phyloP scores from a whole-genome alignment of 108 stramenopile genomes.

The Hondaea fermentalgiana region DNA sequence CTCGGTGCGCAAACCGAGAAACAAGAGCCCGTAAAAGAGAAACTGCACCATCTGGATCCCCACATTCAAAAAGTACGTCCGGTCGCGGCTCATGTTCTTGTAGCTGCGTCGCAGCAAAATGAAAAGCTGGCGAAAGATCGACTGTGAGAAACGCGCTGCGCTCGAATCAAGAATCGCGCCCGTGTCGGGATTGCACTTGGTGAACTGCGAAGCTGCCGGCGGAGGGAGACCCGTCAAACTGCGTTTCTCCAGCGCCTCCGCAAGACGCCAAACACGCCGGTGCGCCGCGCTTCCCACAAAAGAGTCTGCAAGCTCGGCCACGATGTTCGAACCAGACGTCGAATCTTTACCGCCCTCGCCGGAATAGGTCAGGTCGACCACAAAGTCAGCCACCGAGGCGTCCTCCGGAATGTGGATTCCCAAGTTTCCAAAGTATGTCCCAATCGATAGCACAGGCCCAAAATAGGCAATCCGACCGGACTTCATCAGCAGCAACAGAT shows the following conservation, averaged over 20 bases:
- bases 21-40: background rate
- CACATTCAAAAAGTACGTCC: background rate
- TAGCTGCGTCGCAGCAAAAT: background rate
- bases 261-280: background rate
- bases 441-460: constrained; percentile 19
- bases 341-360: background rate
- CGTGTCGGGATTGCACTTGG: background rate
- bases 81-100: constrained; percentile 12
- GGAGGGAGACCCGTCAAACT: background rate
- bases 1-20: background rate
- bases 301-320: background rate
- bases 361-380: background rate
- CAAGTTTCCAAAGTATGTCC: background rate
- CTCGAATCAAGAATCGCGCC: background rate
- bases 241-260: background rate
- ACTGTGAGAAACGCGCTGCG: background rate
- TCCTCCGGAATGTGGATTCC: background rate
- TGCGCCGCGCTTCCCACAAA: background rate
- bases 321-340: background rate
- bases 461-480: constrained; percentile 36
- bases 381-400: background rate
- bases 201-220: background rate
- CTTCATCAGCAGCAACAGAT: constrained; percentile 33
- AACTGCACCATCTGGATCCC: background rate
- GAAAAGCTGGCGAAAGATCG: background rate